These are phyloP conservation scores for Prunus yedoensis DNA, from an alignment of 331 rosid genomes.

Conservation along the genomic window DNA sequence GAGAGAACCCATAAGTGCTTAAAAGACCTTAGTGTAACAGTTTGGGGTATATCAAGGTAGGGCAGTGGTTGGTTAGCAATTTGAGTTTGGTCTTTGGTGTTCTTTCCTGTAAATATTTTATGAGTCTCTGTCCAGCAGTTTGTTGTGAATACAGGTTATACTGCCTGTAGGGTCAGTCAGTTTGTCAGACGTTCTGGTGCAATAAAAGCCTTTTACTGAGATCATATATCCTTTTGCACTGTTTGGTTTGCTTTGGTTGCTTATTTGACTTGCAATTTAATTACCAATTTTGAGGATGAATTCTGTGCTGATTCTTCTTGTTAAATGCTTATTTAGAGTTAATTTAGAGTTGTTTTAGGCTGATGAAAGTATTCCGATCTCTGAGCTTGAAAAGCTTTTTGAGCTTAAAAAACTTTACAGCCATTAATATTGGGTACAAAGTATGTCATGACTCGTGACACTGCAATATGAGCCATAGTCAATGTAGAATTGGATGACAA, in stretches of 20 bases:
- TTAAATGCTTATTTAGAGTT: not conserved
- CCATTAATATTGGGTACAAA: no score
- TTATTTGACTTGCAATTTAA: not conserved
- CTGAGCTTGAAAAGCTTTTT: no score
- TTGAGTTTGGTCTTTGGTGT: constrained; percentile 40
- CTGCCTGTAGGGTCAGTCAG: constrained; percentile 47
- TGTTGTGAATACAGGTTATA: constrained; percentile 43
- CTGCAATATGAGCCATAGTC: no score
- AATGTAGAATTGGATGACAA: no score
- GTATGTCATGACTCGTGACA: no score
- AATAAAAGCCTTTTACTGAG: constrained; percentile 39
- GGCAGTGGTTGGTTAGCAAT: constrained; percentile 29
- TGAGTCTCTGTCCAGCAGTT: constrained; percentile 43
- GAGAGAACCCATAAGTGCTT: constrained; percentile 31
- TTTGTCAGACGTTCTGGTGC: constrained; percentile 46
- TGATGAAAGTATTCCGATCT: no score
- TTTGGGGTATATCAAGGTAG: constrained; percentile 36
- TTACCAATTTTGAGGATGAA: not conserved
- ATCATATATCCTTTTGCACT: constrained; percentile 8
- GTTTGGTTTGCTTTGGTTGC: not conserved
- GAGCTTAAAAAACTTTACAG: no score
- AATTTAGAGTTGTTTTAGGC: no score
- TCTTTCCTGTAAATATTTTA: constrained; percentile 54
- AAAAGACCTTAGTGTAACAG: constrained; percentile 29
- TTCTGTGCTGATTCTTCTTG: no score